Evolutionary conservation across 176 grass and related monocot species (phyloP).

Genomic region (Rhynchospora pubera): DNA sequence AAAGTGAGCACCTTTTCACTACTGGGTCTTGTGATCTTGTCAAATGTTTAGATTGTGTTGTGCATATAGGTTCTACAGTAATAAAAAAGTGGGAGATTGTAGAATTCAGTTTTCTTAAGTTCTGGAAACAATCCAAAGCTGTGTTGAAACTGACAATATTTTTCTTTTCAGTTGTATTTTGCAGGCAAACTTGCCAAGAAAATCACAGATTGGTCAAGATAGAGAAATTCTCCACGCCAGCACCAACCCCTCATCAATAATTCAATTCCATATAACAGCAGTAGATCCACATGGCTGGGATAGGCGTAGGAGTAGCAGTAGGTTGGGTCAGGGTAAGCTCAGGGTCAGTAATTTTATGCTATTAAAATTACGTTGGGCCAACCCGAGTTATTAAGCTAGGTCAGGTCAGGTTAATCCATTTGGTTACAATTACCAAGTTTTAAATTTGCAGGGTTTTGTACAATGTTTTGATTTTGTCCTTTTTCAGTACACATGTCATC

Average conservation of each 20-base stretch:
- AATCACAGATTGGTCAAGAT: neutral
- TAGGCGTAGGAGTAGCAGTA: neutral
- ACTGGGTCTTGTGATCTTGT: neutral
- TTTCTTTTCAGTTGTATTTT: neutral
- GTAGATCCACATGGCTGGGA: neutral
- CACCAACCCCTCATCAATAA: neutral
- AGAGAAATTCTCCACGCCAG: constrained; percentile 1
- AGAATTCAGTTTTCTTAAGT: neutral
- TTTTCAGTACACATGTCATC: neutral
- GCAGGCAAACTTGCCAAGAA: neutral
- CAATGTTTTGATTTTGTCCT: neutral
- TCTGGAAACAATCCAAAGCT: neutral
- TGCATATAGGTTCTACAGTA: neutral
- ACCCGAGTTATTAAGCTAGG: neutral
- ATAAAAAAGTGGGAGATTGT: neutral
- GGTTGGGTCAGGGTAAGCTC: neutral
- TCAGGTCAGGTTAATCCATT: neutral
- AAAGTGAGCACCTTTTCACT: neutral
- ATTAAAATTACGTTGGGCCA: neutral
- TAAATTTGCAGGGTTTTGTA: neutral
- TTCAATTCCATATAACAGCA: neutral
- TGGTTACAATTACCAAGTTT: neutral
- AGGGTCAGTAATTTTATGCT: neutral
- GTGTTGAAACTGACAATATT: neutral
- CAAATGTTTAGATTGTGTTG: neutral